Evolutionary conservation across 2,329 filamentous ascomycete species (phyloP).

Genomic region (Cyanodermella asteris): DNA sequence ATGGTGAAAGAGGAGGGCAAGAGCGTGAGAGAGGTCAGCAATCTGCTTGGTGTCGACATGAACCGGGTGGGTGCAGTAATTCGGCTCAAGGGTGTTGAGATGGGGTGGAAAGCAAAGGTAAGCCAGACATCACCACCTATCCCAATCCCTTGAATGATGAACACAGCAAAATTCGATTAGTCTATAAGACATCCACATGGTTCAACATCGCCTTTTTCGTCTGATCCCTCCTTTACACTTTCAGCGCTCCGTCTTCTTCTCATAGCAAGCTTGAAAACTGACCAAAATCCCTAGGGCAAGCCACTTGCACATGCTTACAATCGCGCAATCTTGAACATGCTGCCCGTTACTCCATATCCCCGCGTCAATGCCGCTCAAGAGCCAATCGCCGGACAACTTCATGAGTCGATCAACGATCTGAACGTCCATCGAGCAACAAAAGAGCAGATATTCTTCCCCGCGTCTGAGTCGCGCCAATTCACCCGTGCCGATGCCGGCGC

Average conservation of each 20-base stretch:
- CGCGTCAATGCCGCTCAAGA: slow-evolving; percentile 17
- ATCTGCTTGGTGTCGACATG: slow-evolving; percentile 57
- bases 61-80: slow-evolving; percentile 69
- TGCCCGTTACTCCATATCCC: slow-evolving; percentile 39
- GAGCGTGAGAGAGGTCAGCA: slow-evolving; percentile 55
- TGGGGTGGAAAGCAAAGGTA: slow-evolving; percentile 54
- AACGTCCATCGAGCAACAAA: slow-evolving; percentile 33
- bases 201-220: too few relatives aligned
- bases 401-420: slow-evolving; percentile 44
- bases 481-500: slow-evolving; percentile 43
- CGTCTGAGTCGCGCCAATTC: slow-evolving; percentile 40
- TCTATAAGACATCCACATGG: slow-evolving; percentile 93
- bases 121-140: slow-evolving; percentile 17
- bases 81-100: slow-evolving; percentile 67
- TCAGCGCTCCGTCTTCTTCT: slow-evolving; percentile 4
- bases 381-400: too few relatives aligned
- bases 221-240: slow-evolving; percentile 5
- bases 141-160: slow-evolving; percentile 34
- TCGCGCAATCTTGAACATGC: slow-evolving; percentile 54
- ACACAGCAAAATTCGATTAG: slow-evolving; percentile 79
- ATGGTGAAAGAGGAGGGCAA: slow-evolving; percentile 43
- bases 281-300: slow-evolving; percentile 39
- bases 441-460: slow-evolving; percentile 38
- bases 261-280: slow-evolving; percentile 7
- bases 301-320: slow-evolving; percentile 55